Conservation (phyloP, 1,139 yeast genomes). For the Geotrichum europaeum region DNA sequence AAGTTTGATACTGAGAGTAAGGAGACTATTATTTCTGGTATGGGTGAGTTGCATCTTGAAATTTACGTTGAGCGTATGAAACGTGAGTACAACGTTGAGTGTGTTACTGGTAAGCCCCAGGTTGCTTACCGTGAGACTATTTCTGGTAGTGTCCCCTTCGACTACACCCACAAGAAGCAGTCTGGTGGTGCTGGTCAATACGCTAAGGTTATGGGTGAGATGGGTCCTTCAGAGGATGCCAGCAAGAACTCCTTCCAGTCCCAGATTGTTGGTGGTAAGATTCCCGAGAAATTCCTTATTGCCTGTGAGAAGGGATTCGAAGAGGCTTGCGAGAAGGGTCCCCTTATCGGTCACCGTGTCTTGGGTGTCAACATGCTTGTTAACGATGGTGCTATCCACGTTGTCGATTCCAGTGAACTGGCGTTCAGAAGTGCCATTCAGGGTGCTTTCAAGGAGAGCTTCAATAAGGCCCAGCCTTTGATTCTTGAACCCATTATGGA, state of each 20-base stretch:
- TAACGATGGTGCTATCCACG: constrained; percentile 96
- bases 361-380: constrained; percentile 89
- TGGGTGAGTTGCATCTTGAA: constrained; percentile 97
- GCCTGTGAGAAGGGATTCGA: constrained; percentile 97
- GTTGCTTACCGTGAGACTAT: constrained; percentile 97
- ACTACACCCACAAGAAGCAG: constrained; percentile 94
- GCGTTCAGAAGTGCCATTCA: constrained; percentile 90
- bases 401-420: constrained; percentile 94
- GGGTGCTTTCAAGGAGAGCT: constrained; percentile 90
- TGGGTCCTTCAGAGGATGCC: constrained; percentile 40
- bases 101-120: constrained; percentile 95
- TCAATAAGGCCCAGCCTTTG: constrained; percentile 75
- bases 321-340: constrained; percentile 94
- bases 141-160: constrained; percentile 67
- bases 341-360: constrained; percentile 89
- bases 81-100: constrained; percentile 94
- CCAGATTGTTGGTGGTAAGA: constrained; percentile 93
- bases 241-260: constrained; percentile 64
- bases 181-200: constrained; percentile 99
- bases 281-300: constrained; percentile 86
- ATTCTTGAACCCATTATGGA: constrained; percentile 95
- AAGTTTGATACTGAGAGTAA: constrained; percentile 85
- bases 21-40: constrained; percentile 94
- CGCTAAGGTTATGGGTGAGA: constrained; percentile 89
- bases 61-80: constrained; percentile 96